Percentiles rank a stretch among this genome's conserved stretches.
phyloP scores from a whole-genome alignment of 2,329 filamentous ascomycete species.

The Colletotrichum echinochloae region DNA sequence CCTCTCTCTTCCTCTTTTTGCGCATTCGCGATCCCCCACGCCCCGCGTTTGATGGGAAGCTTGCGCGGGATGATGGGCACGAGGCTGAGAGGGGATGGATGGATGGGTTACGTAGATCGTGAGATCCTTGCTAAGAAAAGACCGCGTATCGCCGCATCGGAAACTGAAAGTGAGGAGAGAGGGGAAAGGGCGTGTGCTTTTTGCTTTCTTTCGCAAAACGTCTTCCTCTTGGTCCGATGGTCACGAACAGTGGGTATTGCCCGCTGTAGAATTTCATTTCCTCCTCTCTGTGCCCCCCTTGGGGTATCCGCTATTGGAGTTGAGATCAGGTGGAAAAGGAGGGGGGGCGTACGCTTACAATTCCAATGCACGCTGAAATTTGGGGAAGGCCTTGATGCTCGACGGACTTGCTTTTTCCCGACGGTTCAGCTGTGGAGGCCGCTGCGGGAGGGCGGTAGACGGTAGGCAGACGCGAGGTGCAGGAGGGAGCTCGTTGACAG shows the following conservation, averaged over 20 bases:
- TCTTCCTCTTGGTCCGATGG: constrained; percentile 24
- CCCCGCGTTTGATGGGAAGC: too few species aligned
- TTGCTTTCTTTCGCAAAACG: background rate
- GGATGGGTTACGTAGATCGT: constrained; percentile 8
- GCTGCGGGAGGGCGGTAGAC: constrained; percentile 17
- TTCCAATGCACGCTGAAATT: background rate
- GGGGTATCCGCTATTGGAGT: background rate
- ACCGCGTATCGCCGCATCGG: too few species aligned
- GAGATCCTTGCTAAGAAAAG: background rate
- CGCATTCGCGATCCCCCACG: too few species aligned
- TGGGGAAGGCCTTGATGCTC: background rate
- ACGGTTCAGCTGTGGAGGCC: constrained; percentile 8
- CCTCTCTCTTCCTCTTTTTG: background rate
- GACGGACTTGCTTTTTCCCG: constrained; percentile 26
- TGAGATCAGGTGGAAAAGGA: background rate
- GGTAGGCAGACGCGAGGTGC: constrained; percentile 16
- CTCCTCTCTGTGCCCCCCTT: background rate
- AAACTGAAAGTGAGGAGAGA: background rate
- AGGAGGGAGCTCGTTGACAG: background rate
- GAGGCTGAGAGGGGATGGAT: background rate
- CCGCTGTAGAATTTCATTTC: background rate
- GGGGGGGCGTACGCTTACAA: background rate
- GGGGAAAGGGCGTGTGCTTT: background rate
- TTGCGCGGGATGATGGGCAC: background rate
- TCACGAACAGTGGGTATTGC: background rate